Percentiles rank a stretch among this genome's conserved stretches.
Conservation (phyloP, 1,284 basidiomycete species). For the Cryptococcus maquisensis region DNA sequence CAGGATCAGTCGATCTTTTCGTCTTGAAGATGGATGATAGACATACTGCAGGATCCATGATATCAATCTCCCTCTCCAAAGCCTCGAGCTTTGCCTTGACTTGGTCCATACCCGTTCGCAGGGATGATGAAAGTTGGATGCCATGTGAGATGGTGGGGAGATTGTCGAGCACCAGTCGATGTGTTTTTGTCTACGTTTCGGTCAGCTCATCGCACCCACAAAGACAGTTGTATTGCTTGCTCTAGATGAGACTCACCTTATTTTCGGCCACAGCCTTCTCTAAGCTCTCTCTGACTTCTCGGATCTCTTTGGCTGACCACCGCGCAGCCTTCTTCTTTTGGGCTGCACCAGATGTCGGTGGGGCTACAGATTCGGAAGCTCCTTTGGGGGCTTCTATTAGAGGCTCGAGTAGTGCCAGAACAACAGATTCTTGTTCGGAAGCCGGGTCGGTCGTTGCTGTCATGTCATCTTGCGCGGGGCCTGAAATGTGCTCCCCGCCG, state of each 20-base stretch:
- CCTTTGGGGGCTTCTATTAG: background rate
- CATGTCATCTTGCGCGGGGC: background rate
- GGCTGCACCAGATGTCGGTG: background rate
- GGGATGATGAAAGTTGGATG: conserved; percentile 19
- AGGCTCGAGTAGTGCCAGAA: conserved; percentile 25
- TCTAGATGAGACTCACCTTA: conserved; percentile 18
- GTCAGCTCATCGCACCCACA: too few relatives aligned
- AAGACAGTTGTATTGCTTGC: too few relatives aligned
- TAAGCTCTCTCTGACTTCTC: conserved; percentile 16
- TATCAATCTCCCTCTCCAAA: conserved; percentile 22
- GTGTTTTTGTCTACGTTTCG: conserved; percentile 14
- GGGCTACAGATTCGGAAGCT: background rate
- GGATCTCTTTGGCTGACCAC: conserved; percentile 16
- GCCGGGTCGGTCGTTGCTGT: conserved; percentile 6
- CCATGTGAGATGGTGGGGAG: conserved; percentile 29
- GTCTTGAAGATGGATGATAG: background rate
- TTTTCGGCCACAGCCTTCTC: conserved; percentile 22
- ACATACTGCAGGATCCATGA: conserved; percentile 14
- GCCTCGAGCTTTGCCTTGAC: conserved; percentile 12
- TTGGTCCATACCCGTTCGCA: conserved; percentile 9
- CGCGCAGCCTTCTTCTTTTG: conserved; percentile 2
- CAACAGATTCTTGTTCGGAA: background rate
- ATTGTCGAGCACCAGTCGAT: conserved; percentile 25
- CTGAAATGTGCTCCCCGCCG: conserved; percentile 8
- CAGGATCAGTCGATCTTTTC: background rate